A percentile compares a stretch with the other conserved stretches of the same genome.
Conservation (phyloP, 495 filamentous ascomycete genomes). For the Acidomyces sp. region DNA sequence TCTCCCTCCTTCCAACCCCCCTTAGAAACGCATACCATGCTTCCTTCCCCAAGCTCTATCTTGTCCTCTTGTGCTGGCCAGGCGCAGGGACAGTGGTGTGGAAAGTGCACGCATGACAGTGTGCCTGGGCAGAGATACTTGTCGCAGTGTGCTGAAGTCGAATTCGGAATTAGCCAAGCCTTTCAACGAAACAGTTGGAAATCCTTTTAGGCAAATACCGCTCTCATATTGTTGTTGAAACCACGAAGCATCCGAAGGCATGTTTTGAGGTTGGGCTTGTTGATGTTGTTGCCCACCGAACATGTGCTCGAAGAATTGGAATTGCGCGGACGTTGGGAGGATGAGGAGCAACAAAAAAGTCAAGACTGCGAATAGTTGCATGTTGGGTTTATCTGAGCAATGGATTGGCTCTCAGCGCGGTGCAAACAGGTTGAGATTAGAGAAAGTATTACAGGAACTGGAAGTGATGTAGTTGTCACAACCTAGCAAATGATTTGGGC, state of each 20-base stretch:
- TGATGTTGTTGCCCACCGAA: slow-evolving; percentile 51
- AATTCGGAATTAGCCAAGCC: no score
- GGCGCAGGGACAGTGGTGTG: slow-evolving; percentile 85
- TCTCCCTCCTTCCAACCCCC: slow-evolving; percentile 52
- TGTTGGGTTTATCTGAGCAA: slow-evolving; percentile 2
- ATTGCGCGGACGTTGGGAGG: slow-evolving; percentile 50
- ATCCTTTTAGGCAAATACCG: no score
- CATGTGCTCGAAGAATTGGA: slow-evolving; percentile 67
- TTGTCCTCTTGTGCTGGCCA: slow-evolving; percentile 76
- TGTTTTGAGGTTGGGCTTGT: slow-evolving; percentile 56
- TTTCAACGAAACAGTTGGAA: no score
- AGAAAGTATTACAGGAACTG: no score
- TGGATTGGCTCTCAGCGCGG: not conserved
- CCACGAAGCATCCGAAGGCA: slow-evolving; percentile 59
- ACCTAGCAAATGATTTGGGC: no score
- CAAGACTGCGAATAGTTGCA: slow-evolving; percentile 19
- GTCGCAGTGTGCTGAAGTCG: slow-evolving; percentile 64
- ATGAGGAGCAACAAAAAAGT: slow-evolving; percentile 36
- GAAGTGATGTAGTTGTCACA: no score
- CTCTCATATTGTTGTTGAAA: slow-evolving; percentile 61
- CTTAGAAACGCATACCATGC: slow-evolving; percentile 64
- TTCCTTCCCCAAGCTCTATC: slow-evolving; percentile 71
- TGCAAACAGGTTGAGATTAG: not conserved
- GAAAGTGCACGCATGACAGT: slow-evolving; percentile 80
- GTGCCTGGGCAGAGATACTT: slow-evolving; percentile 89